Base-by-base conservation (phyloP, 2,329 filamentous ascomycete species). In the Talaromyces sp. region DNA sequence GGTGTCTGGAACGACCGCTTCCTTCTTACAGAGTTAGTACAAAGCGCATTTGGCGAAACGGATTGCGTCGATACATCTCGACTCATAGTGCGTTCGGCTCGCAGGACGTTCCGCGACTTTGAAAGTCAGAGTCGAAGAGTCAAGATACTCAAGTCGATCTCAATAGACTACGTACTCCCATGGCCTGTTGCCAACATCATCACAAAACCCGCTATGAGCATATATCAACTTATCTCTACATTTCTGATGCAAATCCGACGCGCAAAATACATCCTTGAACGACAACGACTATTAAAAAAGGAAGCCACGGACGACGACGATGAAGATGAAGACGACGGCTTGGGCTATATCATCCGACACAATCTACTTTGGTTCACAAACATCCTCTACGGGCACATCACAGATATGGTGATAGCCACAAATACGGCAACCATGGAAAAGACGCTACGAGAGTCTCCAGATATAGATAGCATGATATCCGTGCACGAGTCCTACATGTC, bases 401-500 rank as follows among this genome's bases (percentile, higher is more conserved):
- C 88, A 3, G 89, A 88, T 17, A 84, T 92, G 1, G 90, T 93
- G 1, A 82, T 96, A 0, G 84, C 84, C 0, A 85, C 88, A 0
- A 83, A 87, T 25, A 85, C 84, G 1, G 72, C 77, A 1, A 80
- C 82, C 34, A 85, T 97, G 80, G 79, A 80, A 5, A 74, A 76
- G 2, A 80, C 83, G 0, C 83, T 97, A 61, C 76, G 78, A 15
- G 78, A 80, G 5, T 87, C 91, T 0, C 82, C 84, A 29, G 92
- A 94, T 69, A 87, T 97, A 10, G 92, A 97, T 73, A 85, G 85
- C 29, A 96, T 97, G 91, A 88, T 93, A 29, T 78, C 78, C 1
- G 83, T 88, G 0, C 93, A 97, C 73, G 78, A 85, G 4, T 74
- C 76, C 0, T 94, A 90, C 71, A 79, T 90, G 53, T 83, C 82